phyloP scores from a whole-genome alignment of 1,139 yeast genomes.

The Starmera stellimalicola region DNA sequence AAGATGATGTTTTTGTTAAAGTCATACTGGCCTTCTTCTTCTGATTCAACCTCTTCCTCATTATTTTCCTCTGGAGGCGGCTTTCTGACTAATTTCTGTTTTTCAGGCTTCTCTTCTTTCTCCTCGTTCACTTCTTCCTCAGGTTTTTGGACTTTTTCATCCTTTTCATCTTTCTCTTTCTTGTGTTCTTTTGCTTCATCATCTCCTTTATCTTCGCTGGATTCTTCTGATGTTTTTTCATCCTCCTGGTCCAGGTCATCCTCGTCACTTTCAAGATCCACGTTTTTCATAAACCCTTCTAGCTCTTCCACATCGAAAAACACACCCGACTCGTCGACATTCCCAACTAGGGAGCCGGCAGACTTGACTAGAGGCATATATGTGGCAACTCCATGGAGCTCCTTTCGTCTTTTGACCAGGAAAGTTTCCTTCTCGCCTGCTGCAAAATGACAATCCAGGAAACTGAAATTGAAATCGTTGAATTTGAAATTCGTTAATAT shows the following conservation, averaged over 20 bases:
- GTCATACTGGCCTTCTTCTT: conserved; percentile 4
- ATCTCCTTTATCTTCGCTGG: neutral
- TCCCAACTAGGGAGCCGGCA: conserved; percentile 15
- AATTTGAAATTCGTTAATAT: conserved; percentile 28
- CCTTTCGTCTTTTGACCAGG: conserved; percentile 31
- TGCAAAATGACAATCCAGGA: conserved; percentile 58
- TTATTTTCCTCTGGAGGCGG: neutral
- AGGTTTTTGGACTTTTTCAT: neutral
- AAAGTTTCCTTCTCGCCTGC: conserved; percentile 57
- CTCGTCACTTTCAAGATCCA: conserved; percentile 21
- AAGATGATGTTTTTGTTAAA: conserved; percentile 28
- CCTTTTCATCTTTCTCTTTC: neutral
- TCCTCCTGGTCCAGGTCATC: conserved; percentile 20
- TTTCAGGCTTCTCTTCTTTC: neutral
- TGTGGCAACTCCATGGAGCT: conserved; percentile 28
- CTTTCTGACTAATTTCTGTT: neutral
- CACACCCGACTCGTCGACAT: conserved; percentile 9
- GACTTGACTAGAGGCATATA: conserved; percentile 11
- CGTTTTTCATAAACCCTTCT: conserved; percentile 16
- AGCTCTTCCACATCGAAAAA: conserved; percentile 15
- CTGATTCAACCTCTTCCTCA: neutral
- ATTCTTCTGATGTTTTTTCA: conserved; percentile 4
- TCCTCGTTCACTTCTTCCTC: neutral
- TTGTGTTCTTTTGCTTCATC: neutral
- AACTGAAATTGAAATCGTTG: conserved; percentile 37